Percentiles rank a stretch among this genome's conserved stretches.
Evolutionary conservation across 2,329 filamentous ascomycete genomes (phyloP).

Genomic region (Aureobasidium sp.): DNA sequence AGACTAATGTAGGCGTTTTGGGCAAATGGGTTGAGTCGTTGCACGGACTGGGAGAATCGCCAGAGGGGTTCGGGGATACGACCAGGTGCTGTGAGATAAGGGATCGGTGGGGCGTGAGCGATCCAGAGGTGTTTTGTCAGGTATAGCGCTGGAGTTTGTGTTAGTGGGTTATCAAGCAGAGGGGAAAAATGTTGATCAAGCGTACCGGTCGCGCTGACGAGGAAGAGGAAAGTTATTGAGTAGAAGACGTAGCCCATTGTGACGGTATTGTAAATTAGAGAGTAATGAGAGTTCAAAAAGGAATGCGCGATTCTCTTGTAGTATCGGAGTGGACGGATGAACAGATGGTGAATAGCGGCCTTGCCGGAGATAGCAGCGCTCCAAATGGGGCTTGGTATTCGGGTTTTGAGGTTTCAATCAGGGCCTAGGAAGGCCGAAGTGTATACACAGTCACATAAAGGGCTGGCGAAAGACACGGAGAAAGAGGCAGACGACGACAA

Average conservation of each 20-base stretch:
- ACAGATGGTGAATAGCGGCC: background rate
- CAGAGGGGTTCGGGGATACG: slow-evolving; percentile 50
- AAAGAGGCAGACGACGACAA: background rate
- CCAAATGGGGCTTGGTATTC: background rate
- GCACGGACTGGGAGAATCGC: slow-evolving; percentile 33
- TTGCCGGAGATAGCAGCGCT: slow-evolving; percentile 3
- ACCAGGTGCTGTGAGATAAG: slow-evolving; percentile 41
- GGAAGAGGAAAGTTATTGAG: slow-evolving; percentile 62
- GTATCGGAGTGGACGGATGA: background rate
- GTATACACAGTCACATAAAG: slow-evolving; percentile 5
- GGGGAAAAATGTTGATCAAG: slow-evolving; percentile 15
- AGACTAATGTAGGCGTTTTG: slow-evolving; percentile 66
- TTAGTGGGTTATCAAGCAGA: background rate
- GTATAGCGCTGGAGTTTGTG: slow-evolving; percentile 55
- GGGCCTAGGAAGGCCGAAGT: background rate
- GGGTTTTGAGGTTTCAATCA: background rate
- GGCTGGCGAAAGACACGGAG: background rate
- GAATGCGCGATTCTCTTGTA: background rate
- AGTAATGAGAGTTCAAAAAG: background rate
- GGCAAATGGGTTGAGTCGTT: slow-evolving; percentile 43
- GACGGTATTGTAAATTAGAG: background rate
- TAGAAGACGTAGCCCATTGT: slow-evolving; percentile 76
- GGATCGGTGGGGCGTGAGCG: slow-evolving; percentile 55
- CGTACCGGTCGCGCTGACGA: slow-evolving; percentile 64
- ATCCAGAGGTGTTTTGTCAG: slow-evolving; percentile 74